Evolutionary conservation across 2,329 filamentous ascomycete species (phyloP), one percentile per base, ranked within the genome.

Genomic region (Coniochaeta pulveracea): DNA sequence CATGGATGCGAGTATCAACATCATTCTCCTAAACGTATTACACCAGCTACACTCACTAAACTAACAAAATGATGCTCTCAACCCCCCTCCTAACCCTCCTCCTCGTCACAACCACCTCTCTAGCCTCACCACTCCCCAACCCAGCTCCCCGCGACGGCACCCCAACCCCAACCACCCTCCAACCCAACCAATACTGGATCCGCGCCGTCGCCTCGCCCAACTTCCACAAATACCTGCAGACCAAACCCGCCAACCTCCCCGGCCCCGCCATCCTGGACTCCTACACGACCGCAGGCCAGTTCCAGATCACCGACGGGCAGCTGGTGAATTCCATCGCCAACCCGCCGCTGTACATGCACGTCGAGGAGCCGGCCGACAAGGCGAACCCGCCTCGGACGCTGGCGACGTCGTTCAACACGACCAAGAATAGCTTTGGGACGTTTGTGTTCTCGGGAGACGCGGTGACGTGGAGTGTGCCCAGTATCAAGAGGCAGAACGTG

Each of bases 371-470:
- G 1, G 55, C 50, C 5, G 57, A 66, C 39, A 42, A 48, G 26
- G 59, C 61, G 4, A 62, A 61, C 37, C n/a, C n/a, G n/a, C n/a
- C n/a, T n/a, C 63, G 59, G 16, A 62, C 58, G 33, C 58, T 76
- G 26, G 51, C 58, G 4, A 63, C 73, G 3, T 63, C 56, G 29
- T 76, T 75, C 51, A 58, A 57, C 14, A 53, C 57, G 29, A 59
- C 55, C 25, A 58, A 65, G 47, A 73, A 69, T 47, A 52, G 58
- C 0, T 76, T 69, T 37, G 72, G 72, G 6, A 62, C 61, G 0
- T 76, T 76, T 47, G 61, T 52, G 1, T 77, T 64, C 49, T 62
- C 65, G 40, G 71, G 71, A n/a, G 72, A 76, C 47, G 62, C 69
- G 3, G 47, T 76, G 21, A 66, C 64, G 9, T 76, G 72, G 72